A percentile compares a stretch with the other conserved stretches of the same genome.
These are phyloP conservation scores for Penicillium sp. DNA, from an alignment of 2,329 filamentous ascomycete species.

Conservation along the genomic window DNA sequence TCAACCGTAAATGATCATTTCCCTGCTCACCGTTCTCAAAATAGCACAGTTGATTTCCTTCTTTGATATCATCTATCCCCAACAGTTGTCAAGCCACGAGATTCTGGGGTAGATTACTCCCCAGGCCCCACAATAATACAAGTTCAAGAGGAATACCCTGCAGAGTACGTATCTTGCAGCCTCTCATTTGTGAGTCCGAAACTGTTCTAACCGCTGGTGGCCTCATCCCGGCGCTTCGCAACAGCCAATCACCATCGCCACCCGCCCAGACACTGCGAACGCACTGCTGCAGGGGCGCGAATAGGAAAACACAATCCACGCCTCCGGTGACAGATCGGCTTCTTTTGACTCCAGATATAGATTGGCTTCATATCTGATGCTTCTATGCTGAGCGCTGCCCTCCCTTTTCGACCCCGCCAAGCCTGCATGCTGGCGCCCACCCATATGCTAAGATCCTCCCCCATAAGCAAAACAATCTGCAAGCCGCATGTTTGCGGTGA, in stretches of 20 bases:
- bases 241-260: conserved; percentile 18
- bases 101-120: neutral
- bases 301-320: neutral
- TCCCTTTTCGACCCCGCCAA: conserved; percentile 15
- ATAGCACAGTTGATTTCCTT: neutral
- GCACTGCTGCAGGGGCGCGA: conserved; percentile 3
- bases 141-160: neutral
- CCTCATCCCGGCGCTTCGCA: conserved; percentile 21
- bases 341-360: conserved; percentile 16
- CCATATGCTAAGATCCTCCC: conserved; percentile 7
- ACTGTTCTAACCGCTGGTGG: conserved; percentile 12
- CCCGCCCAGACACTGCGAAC: neutral
- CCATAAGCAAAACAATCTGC: conserved; percentile 5
- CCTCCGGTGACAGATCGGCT: neutral
- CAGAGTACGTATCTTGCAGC: neutral
- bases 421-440: conserved; percentile 22
- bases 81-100: neutral
- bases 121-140: neutral
- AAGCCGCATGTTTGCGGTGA: conserved; percentile 7
- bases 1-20: neutral
- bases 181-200: neutral
- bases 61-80: neutral
- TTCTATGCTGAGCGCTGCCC: neutral
- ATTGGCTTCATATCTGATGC: neutral
- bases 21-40: neutral